phyloP scores from a whole-genome alignment of 139 green algal species.

The Deuterostichococcus epilithicus region DNA sequence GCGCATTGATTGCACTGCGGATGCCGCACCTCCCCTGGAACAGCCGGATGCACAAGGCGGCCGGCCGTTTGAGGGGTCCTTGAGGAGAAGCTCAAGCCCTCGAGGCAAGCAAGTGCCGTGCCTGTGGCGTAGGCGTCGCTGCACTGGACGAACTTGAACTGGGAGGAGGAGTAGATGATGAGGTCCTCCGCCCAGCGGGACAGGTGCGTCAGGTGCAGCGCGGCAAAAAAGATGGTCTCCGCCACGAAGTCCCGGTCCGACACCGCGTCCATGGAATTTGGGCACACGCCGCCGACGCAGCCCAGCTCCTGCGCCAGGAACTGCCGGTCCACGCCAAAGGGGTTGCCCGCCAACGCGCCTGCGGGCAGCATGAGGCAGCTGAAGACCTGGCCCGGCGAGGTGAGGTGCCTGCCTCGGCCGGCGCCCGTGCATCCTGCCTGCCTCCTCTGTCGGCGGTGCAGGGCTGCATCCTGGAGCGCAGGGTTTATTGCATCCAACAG shows the following conservation, averaged over 20 bases:
- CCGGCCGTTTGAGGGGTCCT: too few species aligned
- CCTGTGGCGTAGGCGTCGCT: constrained; percentile 91
- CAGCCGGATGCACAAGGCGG: too few species aligned
- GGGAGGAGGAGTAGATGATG: constrained; percentile 90
- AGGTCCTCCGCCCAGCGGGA: constrained; percentile 91
- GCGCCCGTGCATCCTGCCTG: too few species aligned
- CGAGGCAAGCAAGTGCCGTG: neutral
- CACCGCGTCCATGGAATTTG: constrained; percentile 94
- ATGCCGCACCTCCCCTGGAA: too few species aligned
- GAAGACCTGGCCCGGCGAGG: too few species aligned
- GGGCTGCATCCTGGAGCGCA: too few species aligned
- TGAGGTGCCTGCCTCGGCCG: too few species aligned
- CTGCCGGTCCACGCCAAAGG: constrained; percentile 88
- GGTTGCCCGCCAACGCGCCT: constrained; percentile 93
- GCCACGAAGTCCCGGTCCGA: constrained; percentile 92
- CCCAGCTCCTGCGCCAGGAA: constrained; percentile 67
- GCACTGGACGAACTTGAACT: constrained; percentile 90
- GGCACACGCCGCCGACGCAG: constrained; percentile 67
- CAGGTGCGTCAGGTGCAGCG: constrained; percentile 83
- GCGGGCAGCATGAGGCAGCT: neutral
- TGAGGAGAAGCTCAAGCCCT: too few species aligned
- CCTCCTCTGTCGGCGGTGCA: too few species aligned
- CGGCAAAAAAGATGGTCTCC: constrained; percentile 83
- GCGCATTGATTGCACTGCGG: too few species aligned
- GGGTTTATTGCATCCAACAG: neutral